Percentiles rank a stretch among this genome's conserved stretches.
Conservation (phyloP, 139 green algal genomes). For the Closterium sp. region DNA sequence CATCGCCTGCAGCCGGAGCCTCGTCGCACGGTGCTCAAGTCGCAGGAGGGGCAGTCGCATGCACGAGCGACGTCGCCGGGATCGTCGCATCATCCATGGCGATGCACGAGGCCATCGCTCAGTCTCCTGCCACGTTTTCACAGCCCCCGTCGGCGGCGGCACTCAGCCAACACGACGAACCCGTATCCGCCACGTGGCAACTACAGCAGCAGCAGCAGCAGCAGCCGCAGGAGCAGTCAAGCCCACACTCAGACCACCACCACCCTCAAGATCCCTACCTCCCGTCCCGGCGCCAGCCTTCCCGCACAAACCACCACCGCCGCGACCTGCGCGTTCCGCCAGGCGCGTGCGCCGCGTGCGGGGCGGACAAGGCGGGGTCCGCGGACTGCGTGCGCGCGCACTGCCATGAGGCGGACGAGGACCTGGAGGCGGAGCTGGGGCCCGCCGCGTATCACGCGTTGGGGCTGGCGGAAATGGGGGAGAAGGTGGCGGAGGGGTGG, state of each 20-base stretch:
- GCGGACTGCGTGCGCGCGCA: constrained; percentile 2
- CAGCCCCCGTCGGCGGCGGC: background rate
- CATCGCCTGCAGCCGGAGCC: background rate
- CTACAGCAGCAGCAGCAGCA: too few species aligned
- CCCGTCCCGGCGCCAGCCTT: background rate
- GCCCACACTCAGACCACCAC: too few species aligned
- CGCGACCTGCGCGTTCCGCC: background rate
- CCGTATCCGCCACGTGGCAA: background rate
- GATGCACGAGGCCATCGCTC: background rate
- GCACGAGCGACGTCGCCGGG: background rate
- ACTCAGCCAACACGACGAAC: background rate
- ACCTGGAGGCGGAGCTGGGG: constrained; percentile 6
- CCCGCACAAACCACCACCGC: background rate
- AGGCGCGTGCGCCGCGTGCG: background rate
- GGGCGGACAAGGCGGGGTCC: background rate
- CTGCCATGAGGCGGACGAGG: constrained; percentile 18
- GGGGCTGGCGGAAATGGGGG: constrained; percentile 11
- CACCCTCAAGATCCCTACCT: background rate
- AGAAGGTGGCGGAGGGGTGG: constrained; percentile 19
- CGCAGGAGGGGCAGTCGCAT: background rate
- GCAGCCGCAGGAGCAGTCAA: background rate
- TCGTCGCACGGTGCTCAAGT: background rate
- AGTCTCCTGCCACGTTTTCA: background rate
- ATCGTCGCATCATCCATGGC: background rate
- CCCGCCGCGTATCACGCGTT: constrained; percentile 9